Base-by-base conservation (phyloP, 2,329 filamentous ascomycete genomes). In the Beauveria varroae region DNA sequence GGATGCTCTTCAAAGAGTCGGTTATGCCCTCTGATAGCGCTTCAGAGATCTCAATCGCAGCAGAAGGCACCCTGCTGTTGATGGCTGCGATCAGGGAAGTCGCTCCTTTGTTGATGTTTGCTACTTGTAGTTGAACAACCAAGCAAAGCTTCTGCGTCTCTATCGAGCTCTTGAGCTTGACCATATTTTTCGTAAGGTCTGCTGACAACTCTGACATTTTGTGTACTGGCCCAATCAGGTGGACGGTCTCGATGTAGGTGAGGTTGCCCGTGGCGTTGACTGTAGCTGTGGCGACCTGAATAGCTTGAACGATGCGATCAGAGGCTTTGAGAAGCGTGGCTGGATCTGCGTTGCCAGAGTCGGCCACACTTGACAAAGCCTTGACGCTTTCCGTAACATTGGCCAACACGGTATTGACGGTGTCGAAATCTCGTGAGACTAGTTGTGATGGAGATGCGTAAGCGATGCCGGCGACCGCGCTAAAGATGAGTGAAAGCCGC, bases 91-190 rank as follows among this genome's bases (percentile, higher is more conserved):
- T 56, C 16, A 61, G n/a, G 2, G 18, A 14, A 1, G 37, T 30
- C 1, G 59, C n/a, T 5, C 26, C 59, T 1, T 50, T 10, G 46
- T 56, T 61, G 43, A 61, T 61, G 34, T 50, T 61, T n/a, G 40
- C 50, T 9, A 61, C 24, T 54, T 61, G 59, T 20, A 61, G 26
- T 4, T 44, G 51, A 26, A 70, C 64, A 49, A 68, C 58, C 30
- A 62, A 57, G 63, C 68, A 70, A 2, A 69, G 66, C 57, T 61
- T 64, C 57, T 67, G 66, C 62, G 67, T 62, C 62, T 70, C 49
- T 57, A 70, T 61, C 34, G 63, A 57, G 30, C 61, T 26, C 65
- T 69, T 69, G 28, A 61, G 52, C 18, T 55, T 56, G 28, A 5
- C 51, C 59, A 61, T 61, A 28, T 28, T 56, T 8, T 50, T n/a